phyloP scores from a whole-genome alignment of 371 early-diverging fungal genomes.

The Mucor plumbeus region DNA sequence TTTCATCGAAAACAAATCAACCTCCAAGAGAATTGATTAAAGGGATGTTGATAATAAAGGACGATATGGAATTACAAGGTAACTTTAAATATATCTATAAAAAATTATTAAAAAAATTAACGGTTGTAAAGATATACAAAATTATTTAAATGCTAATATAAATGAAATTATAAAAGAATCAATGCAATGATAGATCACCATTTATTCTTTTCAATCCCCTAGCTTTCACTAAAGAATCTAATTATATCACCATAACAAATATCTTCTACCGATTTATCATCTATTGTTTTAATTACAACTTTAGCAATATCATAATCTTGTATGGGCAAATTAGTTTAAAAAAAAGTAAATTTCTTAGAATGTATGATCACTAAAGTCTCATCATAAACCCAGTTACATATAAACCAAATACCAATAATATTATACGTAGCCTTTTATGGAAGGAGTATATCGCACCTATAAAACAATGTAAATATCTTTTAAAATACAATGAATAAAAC shows the following conservation, averaged over 20 bases:
- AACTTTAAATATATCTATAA: background rate
- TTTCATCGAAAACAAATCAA: conserved; percentile 19
- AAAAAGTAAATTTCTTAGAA: background rate
- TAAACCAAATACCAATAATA: background rate
- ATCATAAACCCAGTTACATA: background rate
- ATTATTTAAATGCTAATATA: conserved; percentile 4
- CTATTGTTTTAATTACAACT: background rate
- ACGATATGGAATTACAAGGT: conserved; percentile 32
- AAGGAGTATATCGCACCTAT: background rate
- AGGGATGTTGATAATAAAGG: conserved; percentile 23
- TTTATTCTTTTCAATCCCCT: background rate
- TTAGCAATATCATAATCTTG: conserved; percentile 3
- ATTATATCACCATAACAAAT: background rate
- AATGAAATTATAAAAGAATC: conserved; percentile 7
- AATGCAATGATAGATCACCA: background rate
- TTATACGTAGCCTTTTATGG: background rate
- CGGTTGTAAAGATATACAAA: conserved; percentile 10
- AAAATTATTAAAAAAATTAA: too few species aligned
- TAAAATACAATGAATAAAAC: too few species aligned
- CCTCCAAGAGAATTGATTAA: conserved; percentile 8
- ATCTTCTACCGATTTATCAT: background rate
- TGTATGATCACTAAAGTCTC: background rate
- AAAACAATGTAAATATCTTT: background rate
- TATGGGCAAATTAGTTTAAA: background rate
- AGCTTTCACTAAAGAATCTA: background rate